Conservation (phyloP, 768 basidiomycete genomes). For the Lactarius tabidus region DNA sequence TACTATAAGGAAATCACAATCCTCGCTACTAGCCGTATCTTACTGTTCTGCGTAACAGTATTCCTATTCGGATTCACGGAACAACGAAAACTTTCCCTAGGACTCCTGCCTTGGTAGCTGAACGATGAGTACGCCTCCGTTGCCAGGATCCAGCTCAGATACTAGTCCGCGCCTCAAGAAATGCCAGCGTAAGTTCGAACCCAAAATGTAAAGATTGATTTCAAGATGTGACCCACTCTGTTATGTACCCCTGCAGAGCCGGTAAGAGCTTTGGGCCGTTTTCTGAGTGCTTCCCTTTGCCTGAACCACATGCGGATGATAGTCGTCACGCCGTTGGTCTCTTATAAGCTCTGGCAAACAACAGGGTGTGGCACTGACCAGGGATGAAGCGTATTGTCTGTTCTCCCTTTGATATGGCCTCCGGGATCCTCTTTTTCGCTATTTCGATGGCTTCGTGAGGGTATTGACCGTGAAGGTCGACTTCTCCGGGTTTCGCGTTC, state of each 20-base stretch:
- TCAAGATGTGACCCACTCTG: background rate
- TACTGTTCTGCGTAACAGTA: background rate
- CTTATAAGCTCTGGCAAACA: background rate
- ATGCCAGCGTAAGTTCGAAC: background rate
- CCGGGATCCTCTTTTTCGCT: background rate
- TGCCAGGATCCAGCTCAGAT: constrained; percentile 1
- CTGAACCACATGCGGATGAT: background rate
- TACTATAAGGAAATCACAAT: background rate
- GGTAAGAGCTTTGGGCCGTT: background rate
- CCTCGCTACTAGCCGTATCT: background rate
- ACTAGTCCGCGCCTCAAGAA: background rate
- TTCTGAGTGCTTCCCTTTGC: background rate
- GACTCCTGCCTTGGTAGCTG: background rate
- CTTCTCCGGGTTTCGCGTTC: background rate
- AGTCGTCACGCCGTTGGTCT: background rate
- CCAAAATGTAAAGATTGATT: background rate
- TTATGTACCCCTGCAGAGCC: background rate
- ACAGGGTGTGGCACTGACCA: background rate
- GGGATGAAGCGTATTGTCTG: background rate
- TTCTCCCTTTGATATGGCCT: background rate
- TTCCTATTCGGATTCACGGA: background rate
- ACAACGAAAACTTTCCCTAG: background rate
- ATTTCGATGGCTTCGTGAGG: background rate
- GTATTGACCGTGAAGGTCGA: background rate
- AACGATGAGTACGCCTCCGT: background rate